Evolutionary conservation across 1,139 yeast genomes (phyloP), one percentile per base, ranked within the genome.

Genomic region (Candida buenavistaensis): DNA sequence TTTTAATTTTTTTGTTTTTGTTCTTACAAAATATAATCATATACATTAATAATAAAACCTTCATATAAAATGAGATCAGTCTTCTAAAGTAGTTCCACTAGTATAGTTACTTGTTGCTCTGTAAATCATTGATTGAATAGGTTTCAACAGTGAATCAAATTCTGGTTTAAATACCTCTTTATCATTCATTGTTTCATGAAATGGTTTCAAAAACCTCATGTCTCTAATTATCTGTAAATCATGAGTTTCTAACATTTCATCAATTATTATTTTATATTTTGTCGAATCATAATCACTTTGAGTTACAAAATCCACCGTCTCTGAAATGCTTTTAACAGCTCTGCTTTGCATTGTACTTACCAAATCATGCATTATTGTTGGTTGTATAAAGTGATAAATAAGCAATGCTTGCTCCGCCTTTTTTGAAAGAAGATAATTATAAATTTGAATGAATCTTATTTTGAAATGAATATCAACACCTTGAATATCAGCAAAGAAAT

Each of bases 361-460:
- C 31, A 70, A 47, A 11, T 65, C 58, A 23, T 57, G 53, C 40
- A 75, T 68, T 33, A 79, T 51, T 5, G 67, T 62, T 2, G 55
- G 51, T 36, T 63, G 63, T 6, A 78, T 50, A 14, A 71, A 57
- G 38, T 68, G 71, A 44, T 68, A 78, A n/a, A 75, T 60, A 39
- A 60, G 59, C 43, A 71, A 59, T n/a, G 75, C 70, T 23, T 64
- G 43, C 8, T 54, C 54, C 13, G 66, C 68, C 32, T 59, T 55
- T 30, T 48, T 43, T 22, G 55, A 54, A 32, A 75, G 65, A 36
- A 79, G 50, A 42, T 69, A 59, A 39, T 64, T 60, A 50, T 75
- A 61, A 12, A 84, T 53, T 10, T 68, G 60, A 35, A 85, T 58
- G 45, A 79, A 82, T 35, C 81, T 72, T 9, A 69, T 48, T 36